Evolutionary conservation across 1,139 yeast genomes (phyloP).

Genomic region (Saccharomycopsis hybrid): DNA sequence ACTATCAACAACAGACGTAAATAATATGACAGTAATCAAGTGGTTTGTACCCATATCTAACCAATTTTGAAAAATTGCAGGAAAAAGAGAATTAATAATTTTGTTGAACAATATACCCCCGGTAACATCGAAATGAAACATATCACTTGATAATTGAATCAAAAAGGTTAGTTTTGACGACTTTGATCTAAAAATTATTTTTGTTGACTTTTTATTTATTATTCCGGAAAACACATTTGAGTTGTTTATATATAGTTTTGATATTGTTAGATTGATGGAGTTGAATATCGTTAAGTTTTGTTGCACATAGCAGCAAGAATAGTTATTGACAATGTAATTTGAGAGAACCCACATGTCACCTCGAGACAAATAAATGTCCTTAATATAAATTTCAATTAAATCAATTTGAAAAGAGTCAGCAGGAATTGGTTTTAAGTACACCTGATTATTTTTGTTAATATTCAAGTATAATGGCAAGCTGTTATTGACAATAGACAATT

Average conservation of each 20-base stretch:
- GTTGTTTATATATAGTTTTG: conserved; percentile 67
- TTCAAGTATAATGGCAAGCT: conserved; percentile 58
- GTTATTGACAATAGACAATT: conserved; percentile 56
- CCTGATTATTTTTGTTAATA: conserved; percentile 59
- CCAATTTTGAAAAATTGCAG: conserved; percentile 87
- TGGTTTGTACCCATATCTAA: conserved; percentile 82
- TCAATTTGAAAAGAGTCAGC: conserved; percentile 61
- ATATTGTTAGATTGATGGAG: conserved; percentile 56
- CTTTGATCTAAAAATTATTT: conserved; percentile 81
- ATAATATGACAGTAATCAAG: conserved; percentile 81
- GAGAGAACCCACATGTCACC: conserved; percentile 94
- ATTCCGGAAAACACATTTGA: conserved; percentile 56
- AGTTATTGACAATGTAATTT: conserved; percentile 13
- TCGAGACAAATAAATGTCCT: conserved; percentile 75
- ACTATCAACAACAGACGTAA: conserved; percentile 67
- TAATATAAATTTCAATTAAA: conserved; percentile 71
- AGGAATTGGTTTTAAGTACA: conserved; percentile 46
- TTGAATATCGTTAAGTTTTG: conserved; percentile 63
- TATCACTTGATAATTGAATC: conserved; percentile 85
- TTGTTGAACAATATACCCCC: conserved; percentile 94
- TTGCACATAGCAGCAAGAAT: conserved; percentile 28
- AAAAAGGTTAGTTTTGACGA: conserved; percentile 79
- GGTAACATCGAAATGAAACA: conserved; percentile 98
- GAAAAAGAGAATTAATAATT: conserved; percentile 82
- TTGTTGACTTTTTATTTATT: conserved; percentile 61